Conservation (phyloP, 148 eudicot species). For the Camellia granthamiana region DNA sequence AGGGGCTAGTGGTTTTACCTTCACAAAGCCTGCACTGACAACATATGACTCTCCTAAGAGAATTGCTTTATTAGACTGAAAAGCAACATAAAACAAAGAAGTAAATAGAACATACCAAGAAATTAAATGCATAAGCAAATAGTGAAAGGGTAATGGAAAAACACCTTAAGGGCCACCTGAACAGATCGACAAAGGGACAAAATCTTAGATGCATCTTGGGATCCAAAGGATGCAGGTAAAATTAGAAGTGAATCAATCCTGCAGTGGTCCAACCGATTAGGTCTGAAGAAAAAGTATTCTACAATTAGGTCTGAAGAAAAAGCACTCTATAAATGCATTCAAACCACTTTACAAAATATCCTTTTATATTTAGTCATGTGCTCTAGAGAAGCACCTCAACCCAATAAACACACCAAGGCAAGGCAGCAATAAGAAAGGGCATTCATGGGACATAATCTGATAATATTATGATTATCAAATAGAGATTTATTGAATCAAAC, state of each 20-base stretch:
- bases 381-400: not conserved
- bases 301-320: not conserved
- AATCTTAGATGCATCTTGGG: constrained; percentile 88
- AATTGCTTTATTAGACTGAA: constrained; percentile 71
- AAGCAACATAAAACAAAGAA: constrained; percentile 23
- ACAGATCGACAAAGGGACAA: constrained; percentile 76
- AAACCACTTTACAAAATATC: not conserved
- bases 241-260: constrained; percentile 92
- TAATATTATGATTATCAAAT: too few species aligned
- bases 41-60: constrained; percentile 83
- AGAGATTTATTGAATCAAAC: too few species aligned
- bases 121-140: constrained; percentile 2
- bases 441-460: not conserved
- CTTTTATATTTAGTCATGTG: too few species aligned
- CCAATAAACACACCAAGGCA: not conserved
- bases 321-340: not conserved
- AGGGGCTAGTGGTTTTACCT: constrained; percentile 47
- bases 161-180: constrained; percentile 80
- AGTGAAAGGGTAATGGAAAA: not conserved
- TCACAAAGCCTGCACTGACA: constrained; percentile 73
- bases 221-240: constrained; percentile 67
- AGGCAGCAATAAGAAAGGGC: not conserved
- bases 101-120: constrained; percentile 5
- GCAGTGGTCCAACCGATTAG: constrained; percentile 31
- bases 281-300: constrained; percentile 3